A percentile compares a stretch with the other conserved stretches of the same genome.
phyloP scores from a whole-genome alignment of 2,329 filamentous ascomycete species.

The Trichoderma polysporum region DNA sequence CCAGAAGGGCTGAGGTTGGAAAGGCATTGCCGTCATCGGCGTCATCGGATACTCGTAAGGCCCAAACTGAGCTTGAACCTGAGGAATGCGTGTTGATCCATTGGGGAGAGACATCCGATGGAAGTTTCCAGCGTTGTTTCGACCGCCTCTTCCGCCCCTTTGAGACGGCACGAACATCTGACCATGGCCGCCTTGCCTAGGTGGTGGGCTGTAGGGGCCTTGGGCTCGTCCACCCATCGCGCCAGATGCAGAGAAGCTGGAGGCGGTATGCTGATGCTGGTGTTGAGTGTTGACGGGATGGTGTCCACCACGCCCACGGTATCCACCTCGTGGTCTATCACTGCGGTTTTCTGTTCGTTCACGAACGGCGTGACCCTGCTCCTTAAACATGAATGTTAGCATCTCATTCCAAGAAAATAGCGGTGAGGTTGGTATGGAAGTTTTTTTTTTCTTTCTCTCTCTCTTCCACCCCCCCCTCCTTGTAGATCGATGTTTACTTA shows the following conservation, averaged over 20 bases:
- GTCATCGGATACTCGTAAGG: constrained; percentile 43
- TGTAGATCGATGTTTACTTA: constrained; percentile 35
- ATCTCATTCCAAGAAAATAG: not conserved
- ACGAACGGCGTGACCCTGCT: constrained; percentile 31
- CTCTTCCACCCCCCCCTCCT: not conserved
- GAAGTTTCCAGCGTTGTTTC: constrained; percentile 36
- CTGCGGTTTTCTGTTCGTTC: constrained; percentile 41
- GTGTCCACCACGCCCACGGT: constrained; percentile 47
- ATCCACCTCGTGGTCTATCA: constrained; percentile 46
- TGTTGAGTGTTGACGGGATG: constrained; percentile 37
- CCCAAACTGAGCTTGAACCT: constrained; percentile 38
- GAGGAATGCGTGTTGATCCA: constrained; percentile 36
- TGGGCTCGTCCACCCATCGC: constrained; percentile 36
- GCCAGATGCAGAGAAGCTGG: constrained; percentile 38
- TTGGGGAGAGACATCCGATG: constrained; percentile 44
- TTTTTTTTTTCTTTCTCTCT: not conserved
- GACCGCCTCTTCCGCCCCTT: constrained; percentile 38
- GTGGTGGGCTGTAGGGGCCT: constrained; percentile 46
- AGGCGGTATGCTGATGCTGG: constrained; percentile 35
- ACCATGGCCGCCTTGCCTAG: constrained; percentile 41
- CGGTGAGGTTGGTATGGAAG: not conserved
- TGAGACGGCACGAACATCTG: constrained; percentile 35
- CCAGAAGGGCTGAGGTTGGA: constrained; percentile 48
- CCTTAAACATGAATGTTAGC: constrained; percentile 26
- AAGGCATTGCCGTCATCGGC: constrained; percentile 40